These are phyloP conservation scores for Claviceps sp. DNA, from an alignment of 2,329 filamentous ascomycete genomes.

Conservation along the genomic window DNA sequence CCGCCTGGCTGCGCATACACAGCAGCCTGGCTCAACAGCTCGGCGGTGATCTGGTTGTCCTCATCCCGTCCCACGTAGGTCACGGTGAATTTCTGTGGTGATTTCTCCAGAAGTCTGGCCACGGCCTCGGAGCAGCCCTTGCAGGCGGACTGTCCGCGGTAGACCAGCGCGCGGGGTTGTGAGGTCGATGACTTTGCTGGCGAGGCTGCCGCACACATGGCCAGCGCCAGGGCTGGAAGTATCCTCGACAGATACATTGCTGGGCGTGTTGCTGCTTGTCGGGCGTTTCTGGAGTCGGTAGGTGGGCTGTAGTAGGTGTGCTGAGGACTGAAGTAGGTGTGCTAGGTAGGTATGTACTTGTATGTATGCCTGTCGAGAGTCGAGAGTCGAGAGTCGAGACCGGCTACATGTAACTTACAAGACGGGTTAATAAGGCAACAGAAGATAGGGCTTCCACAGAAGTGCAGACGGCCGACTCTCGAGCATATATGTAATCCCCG, in stretches of 20 bases:
- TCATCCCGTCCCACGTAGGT: conserved; percentile 10
- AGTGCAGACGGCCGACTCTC: too few species aligned
- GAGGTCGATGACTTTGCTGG: background rate
- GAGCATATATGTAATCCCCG: too few species aligned
- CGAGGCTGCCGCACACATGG: background rate
- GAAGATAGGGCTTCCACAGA: too few species aligned
- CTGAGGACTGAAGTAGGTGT: too few species aligned
- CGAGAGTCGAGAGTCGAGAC: too few species aligned
- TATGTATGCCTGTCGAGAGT: too few species aligned
- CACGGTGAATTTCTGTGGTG: conserved; percentile 10
- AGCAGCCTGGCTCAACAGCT: conserved; percentile 6
- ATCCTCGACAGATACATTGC: background rate
- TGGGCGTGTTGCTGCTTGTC: background rate
- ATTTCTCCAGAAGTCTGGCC: conserved; percentile 10
- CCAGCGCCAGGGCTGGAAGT: background rate
- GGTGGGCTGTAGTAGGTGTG: too few species aligned
- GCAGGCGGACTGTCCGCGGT: conserved; percentile 8
- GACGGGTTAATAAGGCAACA: too few species aligned
- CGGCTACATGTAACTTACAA: too few species aligned
- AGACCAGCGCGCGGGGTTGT: conserved; percentile 9
- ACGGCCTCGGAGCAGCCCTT: conserved; percentile 10
- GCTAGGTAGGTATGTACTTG: too few species aligned
- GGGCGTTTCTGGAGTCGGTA: too few species aligned
- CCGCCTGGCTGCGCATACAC: conserved; percentile 12
- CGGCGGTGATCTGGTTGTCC: conserved; percentile 6